These are phyloP conservation scores for Thozetella sp. DNA, from an alignment of 495 filamentous ascomycete genomes.

Conservation along the genomic window DNA sequence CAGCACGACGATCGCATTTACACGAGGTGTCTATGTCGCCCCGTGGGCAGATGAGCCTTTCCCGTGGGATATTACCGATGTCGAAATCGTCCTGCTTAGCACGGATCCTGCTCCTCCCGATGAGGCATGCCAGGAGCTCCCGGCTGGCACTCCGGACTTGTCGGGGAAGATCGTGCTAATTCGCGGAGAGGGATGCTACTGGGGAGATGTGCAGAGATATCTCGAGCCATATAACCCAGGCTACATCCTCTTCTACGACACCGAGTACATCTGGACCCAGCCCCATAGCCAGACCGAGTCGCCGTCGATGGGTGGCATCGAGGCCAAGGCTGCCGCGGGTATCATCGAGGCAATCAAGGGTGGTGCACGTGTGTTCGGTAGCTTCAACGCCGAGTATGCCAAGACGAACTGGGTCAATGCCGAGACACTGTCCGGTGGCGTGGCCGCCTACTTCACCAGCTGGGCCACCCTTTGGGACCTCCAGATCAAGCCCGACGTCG, in stretches of 20 bases:
- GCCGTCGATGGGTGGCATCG: slow-evolving; percentile 16
- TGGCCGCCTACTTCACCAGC: slow-evolving; percentile 36
- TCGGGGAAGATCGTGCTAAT: slow-evolving; percentile 38
- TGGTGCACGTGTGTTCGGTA: slow-evolving; percentile 22
- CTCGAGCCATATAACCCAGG: slow-evolving; percentile 19
- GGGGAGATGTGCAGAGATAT: slow-evolving; percentile 21
- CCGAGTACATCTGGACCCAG: slow-evolving; percentile 11
- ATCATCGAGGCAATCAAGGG: slow-evolving; percentile 24
- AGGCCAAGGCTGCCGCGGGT: slow-evolving; percentile 18
- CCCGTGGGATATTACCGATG: slow-evolving; percentile 3
- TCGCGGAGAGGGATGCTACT: slow-evolving; percentile 25
- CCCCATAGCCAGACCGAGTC: slow-evolving; percentile 7
- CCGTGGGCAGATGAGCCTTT: slow-evolving; percentile 9
- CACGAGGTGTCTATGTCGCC: slow-evolving; percentile 9
- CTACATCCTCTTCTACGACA: slow-evolving; percentile 28
- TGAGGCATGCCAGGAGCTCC: slow-evolving; percentile 22
- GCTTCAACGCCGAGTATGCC: slow-evolving; percentile 21
- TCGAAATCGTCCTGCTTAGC: slow-evolving; percentile 20
- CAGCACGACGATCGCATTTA: slow-evolving; percentile 19
- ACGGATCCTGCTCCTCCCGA: slow-evolving; percentile 12
- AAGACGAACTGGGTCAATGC: slow-evolving; percentile 21
- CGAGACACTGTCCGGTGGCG: slow-evolving; percentile 21
- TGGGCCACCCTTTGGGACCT: slow-evolving; percentile 49
- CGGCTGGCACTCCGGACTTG: slow-evolving; percentile 29
- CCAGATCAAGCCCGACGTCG: slow-evolving; percentile 44